phyloP scores from a whole-genome alignment of 208 protist species.

The Leishmania turanica region DNA sequence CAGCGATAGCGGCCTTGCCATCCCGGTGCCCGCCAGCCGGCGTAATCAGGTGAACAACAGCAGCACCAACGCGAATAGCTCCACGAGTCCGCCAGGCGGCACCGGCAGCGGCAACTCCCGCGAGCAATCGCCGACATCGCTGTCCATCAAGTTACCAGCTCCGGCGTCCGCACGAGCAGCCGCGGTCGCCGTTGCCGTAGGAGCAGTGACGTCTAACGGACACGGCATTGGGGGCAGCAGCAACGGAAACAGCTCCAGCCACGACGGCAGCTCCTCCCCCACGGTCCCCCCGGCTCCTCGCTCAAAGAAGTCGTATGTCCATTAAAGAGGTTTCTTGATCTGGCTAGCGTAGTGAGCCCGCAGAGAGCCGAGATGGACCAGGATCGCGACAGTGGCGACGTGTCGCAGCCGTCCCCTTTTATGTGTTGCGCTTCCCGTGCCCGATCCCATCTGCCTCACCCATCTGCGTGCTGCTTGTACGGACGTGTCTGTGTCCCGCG shows the following conservation, averaged over 20 bases:
- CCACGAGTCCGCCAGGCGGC: neutral
- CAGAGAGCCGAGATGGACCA: neutral
- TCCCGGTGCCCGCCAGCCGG: conserved; percentile 46
- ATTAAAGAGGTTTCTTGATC: neutral
- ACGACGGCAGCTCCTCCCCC: conserved; percentile 6
- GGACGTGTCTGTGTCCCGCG: neutral
- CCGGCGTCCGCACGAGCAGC: conserved; percentile 8
- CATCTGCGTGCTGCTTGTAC: neutral
- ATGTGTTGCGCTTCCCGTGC: neutral
- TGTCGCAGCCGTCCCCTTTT: neutral
- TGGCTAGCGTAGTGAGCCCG: neutral
- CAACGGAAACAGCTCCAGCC: neutral
- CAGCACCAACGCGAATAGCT: conserved; percentile 3
- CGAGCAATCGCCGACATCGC: conserved; percentile 16
- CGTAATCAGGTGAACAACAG: conserved; percentile 22
- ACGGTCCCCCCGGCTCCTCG: conserved; percentile 7
- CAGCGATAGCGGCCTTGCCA: conserved; percentile 25
- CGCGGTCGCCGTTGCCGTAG: neutral
- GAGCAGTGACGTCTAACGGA: neutral
- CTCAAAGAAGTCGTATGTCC: conserved; percentile 8
- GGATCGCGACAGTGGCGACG: neutral
- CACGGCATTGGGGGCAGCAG: conserved; percentile 6
- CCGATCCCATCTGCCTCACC: neutral
- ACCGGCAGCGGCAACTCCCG: conserved; percentile 9
- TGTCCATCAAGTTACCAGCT: conserved; percentile 18